Evolutionary conservation across 2,329 filamentous ascomycete species (phyloP), one percentile per base, ranked within the genome.

Genomic region (Fusarium oligoseptatum): DNA sequence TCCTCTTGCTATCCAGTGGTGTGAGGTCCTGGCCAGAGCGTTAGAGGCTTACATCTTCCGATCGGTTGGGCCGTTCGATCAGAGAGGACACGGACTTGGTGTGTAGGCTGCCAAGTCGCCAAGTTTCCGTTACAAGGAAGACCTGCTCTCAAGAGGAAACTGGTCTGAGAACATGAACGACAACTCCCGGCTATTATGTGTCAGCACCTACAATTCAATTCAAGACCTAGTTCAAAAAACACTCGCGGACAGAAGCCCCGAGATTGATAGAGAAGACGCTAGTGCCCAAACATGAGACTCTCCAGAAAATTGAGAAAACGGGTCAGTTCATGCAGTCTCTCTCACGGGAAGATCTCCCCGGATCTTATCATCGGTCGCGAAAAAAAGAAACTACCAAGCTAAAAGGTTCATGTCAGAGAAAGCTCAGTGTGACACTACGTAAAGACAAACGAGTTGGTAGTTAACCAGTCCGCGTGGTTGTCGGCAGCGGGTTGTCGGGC

Each of bases 371-470:
- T 29, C 32, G 45, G 61, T 68, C 64, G 64, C 41, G 32, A 34
- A 34, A 34, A 37, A 57, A 57, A 37, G 37, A 60, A 65, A 32
- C 36, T 17, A 20, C 20, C 27, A 43, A 55, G 64, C 57, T 60
- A 50, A n/a, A 56, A 36, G 2, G 36, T 34, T 65, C 41, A 60
- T 52, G 52, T 58, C 52, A 65, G 36, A 65, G 17, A 32, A 65
- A 65, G n/a, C 36, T 41, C 37, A 50, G 56, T 29, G 73, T 73
- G 72, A 75, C 72, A 70, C 56, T 64, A 75, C 50, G 56, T 17
- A 43, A 73, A 70, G 50, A 39, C 11, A 67, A 75, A 73, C 63
- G 50, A 72, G 43, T 75, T 73, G 62, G 69, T 70, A 60, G 20
- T 70, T 41, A 60, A 43, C 65, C 48, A 39, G 57, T 65, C 22